Evolutionary conservation across 2,329 filamentous ascomycete genomes (phyloP).

Genomic region (Fusarium armeniacum): DNA sequence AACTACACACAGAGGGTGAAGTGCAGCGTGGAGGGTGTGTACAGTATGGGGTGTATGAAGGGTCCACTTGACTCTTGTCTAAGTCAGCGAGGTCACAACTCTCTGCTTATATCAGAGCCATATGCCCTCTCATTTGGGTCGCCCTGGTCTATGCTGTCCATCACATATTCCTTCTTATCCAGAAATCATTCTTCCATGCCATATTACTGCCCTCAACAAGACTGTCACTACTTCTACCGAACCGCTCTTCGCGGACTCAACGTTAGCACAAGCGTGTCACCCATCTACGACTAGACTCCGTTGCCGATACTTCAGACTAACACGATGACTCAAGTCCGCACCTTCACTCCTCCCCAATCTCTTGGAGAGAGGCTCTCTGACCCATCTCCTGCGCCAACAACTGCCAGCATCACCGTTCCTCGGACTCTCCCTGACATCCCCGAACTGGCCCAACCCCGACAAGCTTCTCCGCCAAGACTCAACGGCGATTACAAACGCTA

Average conservation of each 20-base stretch:
- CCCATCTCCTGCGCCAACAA: constrained; percentile 34
- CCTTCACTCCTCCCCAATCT: constrained; percentile 74
- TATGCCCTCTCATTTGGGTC: constrained; percentile 39
- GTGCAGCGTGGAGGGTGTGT: constrained; percentile 19
- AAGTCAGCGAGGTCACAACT: constrained; percentile 49
- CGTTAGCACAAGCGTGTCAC: constrained; percentile 82
- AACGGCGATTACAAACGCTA: constrained; percentile 57
- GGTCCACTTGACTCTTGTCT: constrained; percentile 52
- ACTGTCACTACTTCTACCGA: constrained; percentile 94
- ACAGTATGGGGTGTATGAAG: constrained; percentile 42
- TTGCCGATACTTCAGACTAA: constrained; percentile 46
- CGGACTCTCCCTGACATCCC: constrained; percentile 58
- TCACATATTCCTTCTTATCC: constrained; percentile 25
- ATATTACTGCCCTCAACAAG: constrained; percentile 84
- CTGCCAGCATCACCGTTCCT: constrained; percentile 55
- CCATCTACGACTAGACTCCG: constrained; percentile 74
- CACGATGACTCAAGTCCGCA: constrained; percentile 56
- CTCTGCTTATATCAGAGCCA: constrained; percentile 48
- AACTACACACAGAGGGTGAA: constrained; percentile 10
- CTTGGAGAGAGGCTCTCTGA: constrained; percentile 77
- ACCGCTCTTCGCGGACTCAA: constrained; percentile 88
- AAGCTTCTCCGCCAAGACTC: constrained; percentile 44
- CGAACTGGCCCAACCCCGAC: constrained; percentile 44
- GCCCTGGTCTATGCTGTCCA: constrained; percentile 18
- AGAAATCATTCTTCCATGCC: constrained; percentile 70